Percentiles rank a stretch among this genome's conserved stretches.
These are phyloP conservation scores for Pichia kluyveri DNA, from an alignment of 805 yeast species.

Conservation along the genomic window DNA sequence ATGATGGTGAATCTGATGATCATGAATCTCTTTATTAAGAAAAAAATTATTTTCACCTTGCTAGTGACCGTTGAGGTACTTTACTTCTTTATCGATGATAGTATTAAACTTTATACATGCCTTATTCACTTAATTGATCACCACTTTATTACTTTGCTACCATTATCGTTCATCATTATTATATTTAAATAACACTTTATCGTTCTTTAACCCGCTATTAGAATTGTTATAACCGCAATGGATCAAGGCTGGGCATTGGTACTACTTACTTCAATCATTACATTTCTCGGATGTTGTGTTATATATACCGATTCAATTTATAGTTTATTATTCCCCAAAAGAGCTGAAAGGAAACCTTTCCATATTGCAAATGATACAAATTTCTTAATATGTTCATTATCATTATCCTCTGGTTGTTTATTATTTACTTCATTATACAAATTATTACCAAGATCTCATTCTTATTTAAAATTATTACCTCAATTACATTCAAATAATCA, in stretches of 20 bases:
- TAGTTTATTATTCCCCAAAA: conserved; percentile 31
- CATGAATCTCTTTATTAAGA: too few species aligned
- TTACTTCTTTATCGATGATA: too few species aligned
- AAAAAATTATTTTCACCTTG: too few species aligned
- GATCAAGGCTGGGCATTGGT: conserved; percentile 62
- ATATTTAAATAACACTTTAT: too few species aligned
- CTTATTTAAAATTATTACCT: conserved; percentile 32
- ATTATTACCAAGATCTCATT: conserved; percentile 60
- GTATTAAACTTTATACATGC: too few species aligned
- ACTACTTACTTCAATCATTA: conserved; percentile 54
- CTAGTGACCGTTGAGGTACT: too few species aligned
- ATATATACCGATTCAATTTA: conserved; percentile 56
- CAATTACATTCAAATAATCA: conserved; percentile 16
- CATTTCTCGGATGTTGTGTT: conserved; percentile 61
- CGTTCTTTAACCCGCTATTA: too few species aligned
- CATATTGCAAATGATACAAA: conserved; percentile 48
- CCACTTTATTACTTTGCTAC: too few species aligned
- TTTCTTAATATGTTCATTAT: conserved; percentile 65
- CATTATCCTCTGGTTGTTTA: conserved; percentile 77
- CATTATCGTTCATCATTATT: too few species aligned
- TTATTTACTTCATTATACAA: conserved; percentile 68
- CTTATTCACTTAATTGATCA: too few species aligned
- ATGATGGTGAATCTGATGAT: too few species aligned
- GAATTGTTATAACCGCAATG: conserved; percentile 7
- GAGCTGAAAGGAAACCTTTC: conserved; percentile 36